A percentile compares a stretch with the other conserved stretches of the same genome.
These are phyloP conservation scores for Cryptococcus jaspeensis DNA, from an alignment of 1,284 basidiomycete genomes.

Conservation along the genomic window DNA sequence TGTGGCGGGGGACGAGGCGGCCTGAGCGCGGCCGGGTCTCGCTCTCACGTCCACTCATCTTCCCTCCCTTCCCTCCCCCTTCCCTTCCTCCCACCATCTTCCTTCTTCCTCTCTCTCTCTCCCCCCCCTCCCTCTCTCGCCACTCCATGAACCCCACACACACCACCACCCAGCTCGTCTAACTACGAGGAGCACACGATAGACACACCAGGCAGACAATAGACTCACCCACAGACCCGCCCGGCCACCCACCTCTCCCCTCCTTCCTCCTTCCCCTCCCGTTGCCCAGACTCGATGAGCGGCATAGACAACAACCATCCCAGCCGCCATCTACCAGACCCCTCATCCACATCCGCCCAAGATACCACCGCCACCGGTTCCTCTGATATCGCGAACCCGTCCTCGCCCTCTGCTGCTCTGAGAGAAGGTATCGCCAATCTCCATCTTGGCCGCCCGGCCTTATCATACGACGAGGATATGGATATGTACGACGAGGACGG, in stretches of 20 bases:
- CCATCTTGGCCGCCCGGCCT: no score
- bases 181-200: not conserved
- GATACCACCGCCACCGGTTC: not conserved
- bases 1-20: not conserved
- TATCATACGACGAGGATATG: no score
- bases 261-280: not conserved
- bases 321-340: slow-evolving; percentile 10
- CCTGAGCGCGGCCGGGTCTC: not conserved
- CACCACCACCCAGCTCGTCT: not conserved
- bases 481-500: no score
- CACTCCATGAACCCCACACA: not conserved
- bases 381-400: no score
- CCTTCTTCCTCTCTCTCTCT: not conserved
- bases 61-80: not conserved
- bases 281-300: slow-evolving; percentile 26
- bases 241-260: not conserved
- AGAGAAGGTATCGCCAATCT: no score
- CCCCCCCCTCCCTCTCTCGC: not conserved
- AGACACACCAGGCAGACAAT: not conserved
- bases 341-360: slow-evolving; percentile 4
- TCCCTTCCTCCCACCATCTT: not conserved
- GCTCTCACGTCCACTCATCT: not conserved
- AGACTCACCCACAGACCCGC: not conserved
- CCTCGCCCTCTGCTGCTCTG: no score
- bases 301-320: slow-evolving; percentile 18